These are phyloP conservation scores for Colletotrichum tropicale DNA, from an alignment of 2,329 filamentous ascomycete genomes.

Conservation along the genomic window DNA sequence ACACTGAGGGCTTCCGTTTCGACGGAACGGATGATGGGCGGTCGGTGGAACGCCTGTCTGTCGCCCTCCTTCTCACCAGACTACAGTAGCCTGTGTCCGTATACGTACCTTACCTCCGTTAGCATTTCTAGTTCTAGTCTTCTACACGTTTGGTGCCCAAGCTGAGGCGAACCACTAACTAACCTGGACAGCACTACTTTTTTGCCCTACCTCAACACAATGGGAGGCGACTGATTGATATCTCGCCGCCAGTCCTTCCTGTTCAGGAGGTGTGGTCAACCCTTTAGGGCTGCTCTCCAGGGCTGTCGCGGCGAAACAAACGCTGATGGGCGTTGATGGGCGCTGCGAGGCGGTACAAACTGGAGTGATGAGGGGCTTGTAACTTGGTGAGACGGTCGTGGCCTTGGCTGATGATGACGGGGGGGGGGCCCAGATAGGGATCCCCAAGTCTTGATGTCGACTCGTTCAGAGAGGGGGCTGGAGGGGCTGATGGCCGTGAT, in stretches of 20 bases:
- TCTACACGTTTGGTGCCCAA: not conserved
- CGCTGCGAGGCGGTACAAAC: not conserved
- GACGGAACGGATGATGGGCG: not conserved
- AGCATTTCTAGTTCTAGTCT: not conserved
- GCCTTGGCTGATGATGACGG: slow-evolving; percentile 17
- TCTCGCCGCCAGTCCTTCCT: not conserved
- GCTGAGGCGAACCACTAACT: not conserved
- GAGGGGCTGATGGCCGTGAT: not conserved
- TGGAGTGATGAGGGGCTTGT: not conserved
- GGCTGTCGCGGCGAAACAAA: not conserved
- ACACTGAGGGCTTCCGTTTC: not conserved
- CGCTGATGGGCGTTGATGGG: not conserved
- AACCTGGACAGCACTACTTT: not conserved
- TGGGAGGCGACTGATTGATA: not conserved
- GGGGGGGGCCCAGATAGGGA: not conserved
- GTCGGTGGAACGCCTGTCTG: not conserved
- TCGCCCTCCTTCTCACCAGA: not conserved
- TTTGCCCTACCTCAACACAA: not conserved
- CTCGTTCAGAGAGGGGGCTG: not conserved
- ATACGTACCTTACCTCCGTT: not conserved
- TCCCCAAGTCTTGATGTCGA: not conserved
- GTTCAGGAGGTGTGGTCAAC: slow-evolving; percentile 3
- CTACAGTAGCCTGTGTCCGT: not conserved
- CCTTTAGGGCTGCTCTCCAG: not conserved
- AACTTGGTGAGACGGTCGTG: slow-evolving; percentile 12